phyloP scores from a whole-genome alignment of 495 filamentous ascomycete species.

The Hyaloscypha variabilis region DNA sequence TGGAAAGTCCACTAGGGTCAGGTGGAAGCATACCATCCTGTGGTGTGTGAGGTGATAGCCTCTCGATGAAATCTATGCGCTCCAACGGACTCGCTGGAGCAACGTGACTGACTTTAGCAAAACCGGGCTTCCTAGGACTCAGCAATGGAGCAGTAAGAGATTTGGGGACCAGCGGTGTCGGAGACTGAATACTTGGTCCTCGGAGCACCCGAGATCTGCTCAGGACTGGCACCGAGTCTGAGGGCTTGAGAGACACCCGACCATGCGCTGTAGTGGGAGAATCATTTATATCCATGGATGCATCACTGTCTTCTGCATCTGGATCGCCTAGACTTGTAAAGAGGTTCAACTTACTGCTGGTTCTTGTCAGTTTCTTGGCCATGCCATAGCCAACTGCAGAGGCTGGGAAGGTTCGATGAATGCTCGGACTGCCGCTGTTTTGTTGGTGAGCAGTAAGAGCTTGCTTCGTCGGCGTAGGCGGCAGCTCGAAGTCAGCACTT shows the following conservation, averaged over 20 bases:
- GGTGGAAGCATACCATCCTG: slow-evolving; percentile 72
- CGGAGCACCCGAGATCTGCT: slow-evolving; percentile 40
- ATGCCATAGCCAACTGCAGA: slow-evolving; percentile 26
- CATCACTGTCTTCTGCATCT: slow-evolving; percentile 31
- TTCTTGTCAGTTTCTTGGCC: slow-evolving; percentile 26
- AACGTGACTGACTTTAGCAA: slow-evolving; percentile 47
- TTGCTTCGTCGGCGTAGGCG: slow-evolving; percentile 92
- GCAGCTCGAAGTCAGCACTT: slow-evolving; percentile 69
- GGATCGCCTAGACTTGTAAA: slow-evolving; percentile 28
- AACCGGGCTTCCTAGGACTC: slow-evolving; percentile 34
- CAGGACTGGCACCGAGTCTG: slow-evolving; percentile 36
- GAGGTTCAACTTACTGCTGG: slow-evolving; percentile 47
- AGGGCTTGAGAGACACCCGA: slow-evolving; percentile 21
- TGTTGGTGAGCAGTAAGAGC: slow-evolving; percentile 31
- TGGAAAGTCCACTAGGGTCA: slow-evolving; percentile 81
- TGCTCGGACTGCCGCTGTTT: slow-evolving; percentile 29
- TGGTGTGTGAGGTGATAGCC: slow-evolving; percentile 76
- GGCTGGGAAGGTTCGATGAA: slow-evolving; percentile 20
- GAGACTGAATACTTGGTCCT: slow-evolving; percentile 32
- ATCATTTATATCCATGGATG: slow-evolving; percentile 30
- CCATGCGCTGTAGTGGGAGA: slow-evolving; percentile 31
- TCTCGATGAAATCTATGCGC: slow-evolving; percentile 47
- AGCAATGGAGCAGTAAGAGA: slow-evolving; percentile 35
- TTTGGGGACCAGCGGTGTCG: slow-evolving; percentile 38
- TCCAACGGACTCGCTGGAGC: slow-evolving; percentile 55